Evolutionary conservation across 2,329 filamentous ascomycete genomes (phyloP), one percentile per base, ranked within the genome.

Genomic region (Alternaria longipes): DNA sequence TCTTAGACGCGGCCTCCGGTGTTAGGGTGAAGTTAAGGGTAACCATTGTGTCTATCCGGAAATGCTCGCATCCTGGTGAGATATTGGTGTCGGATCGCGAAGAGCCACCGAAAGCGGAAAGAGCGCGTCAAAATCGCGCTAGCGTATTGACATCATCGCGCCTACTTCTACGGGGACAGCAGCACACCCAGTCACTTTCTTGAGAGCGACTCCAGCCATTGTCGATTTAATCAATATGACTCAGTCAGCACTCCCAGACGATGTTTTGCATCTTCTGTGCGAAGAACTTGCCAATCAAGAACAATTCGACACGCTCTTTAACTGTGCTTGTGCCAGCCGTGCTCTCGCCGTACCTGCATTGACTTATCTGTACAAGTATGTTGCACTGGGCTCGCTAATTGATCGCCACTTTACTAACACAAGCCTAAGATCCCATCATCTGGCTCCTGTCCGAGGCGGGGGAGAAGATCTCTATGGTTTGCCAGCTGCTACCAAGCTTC

Each of bases 11-110:
- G 32, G 89, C 89, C 68, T 93, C 90, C 58, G 91, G 90, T 69
- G 85, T 90, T 55, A 94, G 82, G 0, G 90, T 91, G 74, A 94
- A 93, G 62, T 84, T 89, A 59, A 94, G 75, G 9, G 79, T 71
- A n/a, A 82, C 76, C 82, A 84, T 84, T 8, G 38, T 67, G 52
- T 30, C 38, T 54, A 53, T 50, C 67, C 52, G 64, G 44, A 36
- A 34, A 36, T 44, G 40, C 32, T 56, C 36, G 61, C 65, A 65
- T 68, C 20, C 56, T 56, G 62, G 54, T 57, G 49, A 36, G 59
- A 8, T 38, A 49, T 12, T 22, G 42, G 26, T 12, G 36, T 47
- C 12, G 41, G 1, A 26, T 50, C 46, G 34, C 40, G 22, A 44
- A 9, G 34, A 56, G 40, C 46, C 54, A 61, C 57, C 50, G 46